phyloP scores from a whole-genome alignment of 2,329 filamentous ascomycete species.

The Plenodomus tracheiphilus region DNA sequence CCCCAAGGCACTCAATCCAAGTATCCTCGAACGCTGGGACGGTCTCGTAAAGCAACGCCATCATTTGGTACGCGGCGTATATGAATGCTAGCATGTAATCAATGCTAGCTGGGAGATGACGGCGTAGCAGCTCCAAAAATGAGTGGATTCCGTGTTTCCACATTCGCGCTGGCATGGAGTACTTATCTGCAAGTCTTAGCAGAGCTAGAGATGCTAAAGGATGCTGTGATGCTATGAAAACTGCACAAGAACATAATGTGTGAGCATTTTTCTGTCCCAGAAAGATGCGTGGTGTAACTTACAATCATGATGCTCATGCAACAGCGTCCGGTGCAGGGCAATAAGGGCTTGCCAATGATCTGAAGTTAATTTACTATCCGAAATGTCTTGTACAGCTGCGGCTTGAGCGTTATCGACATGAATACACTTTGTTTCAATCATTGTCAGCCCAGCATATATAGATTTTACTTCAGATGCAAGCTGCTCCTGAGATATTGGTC shows the following conservation, averaged over 20 bases:
- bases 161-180: constrained; percentile 90
- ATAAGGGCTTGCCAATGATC: constrained; percentile 87
- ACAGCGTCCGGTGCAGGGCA: constrained; percentile 74
- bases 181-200: constrained; percentile 72
- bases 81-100: constrained; percentile 94
- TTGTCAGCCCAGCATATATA: constrained; percentile 80
- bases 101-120: constrained; percentile 72
- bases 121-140: constrained; percentile 70
- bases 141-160: constrained; percentile 92
- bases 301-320: constrained; percentile 67
- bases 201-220: constrained; percentile 71
- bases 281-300: background rate
- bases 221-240: constrained; percentile 83
- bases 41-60: constrained; percentile 83
- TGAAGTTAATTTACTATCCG: constrained; percentile 50
- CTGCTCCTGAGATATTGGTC: constrained; percentile 75
- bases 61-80: constrained; percentile 86
- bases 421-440: constrained; percentile 87
- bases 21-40: constrained; percentile 82
- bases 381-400: constrained; percentile 52
- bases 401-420: constrained; percentile 72
- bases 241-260: background rate
- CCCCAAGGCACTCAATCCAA: constrained; percentile 92
- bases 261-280: background rate
- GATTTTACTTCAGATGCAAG: constrained; percentile 79